Conservation (phyloP, 2,329 filamentous ascomycete genomes). For the Chrysoporthe deuterocubensis region DNA sequence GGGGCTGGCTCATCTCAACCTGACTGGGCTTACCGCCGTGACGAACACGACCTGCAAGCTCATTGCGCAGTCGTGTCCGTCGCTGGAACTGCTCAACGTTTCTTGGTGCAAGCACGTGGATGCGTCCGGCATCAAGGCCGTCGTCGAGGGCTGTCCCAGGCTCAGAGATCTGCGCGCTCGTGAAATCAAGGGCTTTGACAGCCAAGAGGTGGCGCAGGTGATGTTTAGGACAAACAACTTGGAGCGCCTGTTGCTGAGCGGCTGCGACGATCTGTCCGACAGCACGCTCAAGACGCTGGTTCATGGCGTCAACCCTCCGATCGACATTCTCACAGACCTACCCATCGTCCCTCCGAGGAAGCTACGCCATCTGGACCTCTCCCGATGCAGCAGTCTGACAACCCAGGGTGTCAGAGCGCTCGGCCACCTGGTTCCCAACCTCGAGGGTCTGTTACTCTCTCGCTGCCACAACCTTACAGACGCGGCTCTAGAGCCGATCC, state of each 20-base stretch:
- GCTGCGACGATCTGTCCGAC: conserved; percentile 79
- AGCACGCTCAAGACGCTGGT: conserved; percentile 74
- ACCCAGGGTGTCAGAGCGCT: conserved; percentile 72
- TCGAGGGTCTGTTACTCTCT: conserved; percentile 83
- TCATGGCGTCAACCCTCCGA: conserved; percentile 74
- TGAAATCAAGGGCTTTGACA: conserved; percentile 80
- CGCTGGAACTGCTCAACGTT: conserved; percentile 83
- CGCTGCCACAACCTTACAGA: conserved; percentile 79
- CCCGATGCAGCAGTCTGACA: conserved; percentile 75
- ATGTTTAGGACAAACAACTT: conserved; percentile 82
- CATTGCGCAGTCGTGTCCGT: conserved; percentile 78
- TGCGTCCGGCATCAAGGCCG: conserved; percentile 71
- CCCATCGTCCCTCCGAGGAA: conserved; percentile 77
- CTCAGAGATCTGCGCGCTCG: conserved; percentile 81
- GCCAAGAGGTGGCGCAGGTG: conserved; percentile 70
- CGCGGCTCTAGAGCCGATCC: conserved; percentile 69
- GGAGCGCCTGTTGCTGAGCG: conserved; percentile 79
- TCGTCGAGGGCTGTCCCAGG: conserved; percentile 73
- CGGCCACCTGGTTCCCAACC: conserved; percentile 73
- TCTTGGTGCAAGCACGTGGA: conserved; percentile 93
- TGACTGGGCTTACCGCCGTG: conserved; percentile 79
- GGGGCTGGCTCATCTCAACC: conserved; percentile 79
- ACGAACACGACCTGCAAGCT: conserved; percentile 87
- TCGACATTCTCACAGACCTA: conserved; percentile 78
- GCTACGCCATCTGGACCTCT: conserved; percentile 84